Conservation (phyloP, 1,284 basidiomycete species). For the Trichosporon sp. region DNA sequence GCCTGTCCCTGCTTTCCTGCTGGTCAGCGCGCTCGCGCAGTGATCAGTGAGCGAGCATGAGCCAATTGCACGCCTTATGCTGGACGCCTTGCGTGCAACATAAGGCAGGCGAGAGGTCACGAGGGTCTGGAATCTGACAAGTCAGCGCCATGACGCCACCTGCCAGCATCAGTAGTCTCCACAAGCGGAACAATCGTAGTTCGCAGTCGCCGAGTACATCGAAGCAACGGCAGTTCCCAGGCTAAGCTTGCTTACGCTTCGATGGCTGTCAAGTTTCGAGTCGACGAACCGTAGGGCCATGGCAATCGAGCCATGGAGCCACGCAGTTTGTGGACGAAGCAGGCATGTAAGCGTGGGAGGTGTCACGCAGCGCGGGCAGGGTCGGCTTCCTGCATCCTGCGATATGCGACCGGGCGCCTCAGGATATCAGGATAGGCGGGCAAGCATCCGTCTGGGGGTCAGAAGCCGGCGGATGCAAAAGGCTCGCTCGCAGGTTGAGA, state of each 20-base stretch:
- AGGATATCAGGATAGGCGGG: neutral
- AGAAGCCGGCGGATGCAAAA: neutral
- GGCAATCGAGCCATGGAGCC: neutral
- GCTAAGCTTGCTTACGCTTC: neutral
- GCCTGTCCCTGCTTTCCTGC: neutral
- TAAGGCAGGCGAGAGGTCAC: too few species aligned
- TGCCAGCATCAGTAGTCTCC: neutral
- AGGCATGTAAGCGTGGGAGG: too few species aligned
- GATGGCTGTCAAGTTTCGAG: neutral
- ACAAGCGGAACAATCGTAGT: neutral
- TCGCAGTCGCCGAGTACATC: neutral
- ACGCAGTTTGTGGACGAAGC: neutral
- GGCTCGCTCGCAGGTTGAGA: too few species aligned
- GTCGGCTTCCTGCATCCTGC: neutral
- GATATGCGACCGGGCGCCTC: too few species aligned
- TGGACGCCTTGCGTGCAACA: too few species aligned
- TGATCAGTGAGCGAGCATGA: neutral
- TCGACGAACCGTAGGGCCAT: too few species aligned
- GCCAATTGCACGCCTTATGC: neutral
- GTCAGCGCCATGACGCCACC: neutral
- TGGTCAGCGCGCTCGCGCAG: neutral
- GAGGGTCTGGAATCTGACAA: neutral
- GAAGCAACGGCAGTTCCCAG: neutral
- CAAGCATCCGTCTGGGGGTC: neutral
- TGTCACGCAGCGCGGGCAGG: neutral